Evolutionary conservation across 176 grass and related monocot genomes (phyloP), one percentile per base, ranked within the genome.

Genomic region (Coix lacrymajobi): DNA sequence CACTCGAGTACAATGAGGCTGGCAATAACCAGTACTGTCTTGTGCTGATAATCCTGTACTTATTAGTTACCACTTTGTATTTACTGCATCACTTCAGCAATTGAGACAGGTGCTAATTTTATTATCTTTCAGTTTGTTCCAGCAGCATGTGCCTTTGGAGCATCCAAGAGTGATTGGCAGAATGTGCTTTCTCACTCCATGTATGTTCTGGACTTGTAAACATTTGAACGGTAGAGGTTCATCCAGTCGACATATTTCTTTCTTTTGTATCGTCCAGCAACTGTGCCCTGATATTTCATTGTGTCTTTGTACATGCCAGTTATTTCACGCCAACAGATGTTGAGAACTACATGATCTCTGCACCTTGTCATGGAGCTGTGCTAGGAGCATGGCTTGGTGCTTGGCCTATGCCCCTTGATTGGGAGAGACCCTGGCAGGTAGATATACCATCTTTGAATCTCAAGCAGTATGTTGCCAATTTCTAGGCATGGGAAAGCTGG

Each of bases 361-460:
- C 84, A n/a, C 93, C 96, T 71, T 92, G 87, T 44, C 81, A 92
- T 87, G 96, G 93, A 78, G 89, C 96, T 85, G 74, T 99, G 44
- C 51, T 99, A 31, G 96, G 96, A 85, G 93, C 91, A 74, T 99
- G 96, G 96, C 62, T 99, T 48, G 89, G 93, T 85, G 91, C 91
- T 83, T 99, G 92, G 91, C 93, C 96, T 54, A 99, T 96, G 96
- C 96, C 93, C 43, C 96, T 99, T 73, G 96, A 99, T 51, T 96
- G 93, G 96, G 96, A 99, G 71, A 96, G 91, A 45, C 83, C 86
- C 51, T 96, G 96, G 93, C 96, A 99, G 96, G 93, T 96, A 83
- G 79, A 60, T 14, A 61, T 72, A 78, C 46, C 49, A 46, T 36
- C 20, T 83, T 40, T 58, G 4, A 48, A 57, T 66, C 37, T 73